Conservation (phyloP, 1,139 yeast genomes). For the Kodamaea derodonti region DNA sequence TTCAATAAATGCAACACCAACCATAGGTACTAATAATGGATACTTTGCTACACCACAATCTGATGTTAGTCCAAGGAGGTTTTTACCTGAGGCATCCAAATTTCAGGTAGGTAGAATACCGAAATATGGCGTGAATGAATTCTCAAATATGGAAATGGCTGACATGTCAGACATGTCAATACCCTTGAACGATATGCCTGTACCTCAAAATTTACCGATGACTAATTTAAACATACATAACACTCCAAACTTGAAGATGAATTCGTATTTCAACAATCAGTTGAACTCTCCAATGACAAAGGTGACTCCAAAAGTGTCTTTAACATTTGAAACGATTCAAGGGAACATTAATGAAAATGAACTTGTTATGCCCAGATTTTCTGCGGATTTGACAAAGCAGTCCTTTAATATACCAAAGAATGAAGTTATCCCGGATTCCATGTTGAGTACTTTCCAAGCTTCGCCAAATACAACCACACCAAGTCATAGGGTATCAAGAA, state of each 20-base stretch:
- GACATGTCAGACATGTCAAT: not conserved
- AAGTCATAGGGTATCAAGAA: not conserved
- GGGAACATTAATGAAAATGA: not conserved
- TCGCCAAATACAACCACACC: not conserved
- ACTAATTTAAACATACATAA: not conserved
- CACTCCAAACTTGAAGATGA: not conserved
- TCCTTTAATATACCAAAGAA: not conserved
- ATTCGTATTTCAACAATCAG: not conserved
- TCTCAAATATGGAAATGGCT: no score
- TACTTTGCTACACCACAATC: slow-evolving; percentile 7
- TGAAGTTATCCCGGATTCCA: not conserved
- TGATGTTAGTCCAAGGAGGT: slow-evolving; percentile 8
- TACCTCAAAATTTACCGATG: not conserved
- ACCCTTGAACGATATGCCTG: not conserved
- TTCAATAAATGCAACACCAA: slow-evolving; percentile 4
- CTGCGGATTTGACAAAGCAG: not conserved
- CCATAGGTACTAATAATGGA: not conserved
- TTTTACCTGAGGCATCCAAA: not conserved
- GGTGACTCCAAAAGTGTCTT: not conserved
- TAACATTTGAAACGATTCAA: not conserved
- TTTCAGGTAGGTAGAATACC: not conserved
- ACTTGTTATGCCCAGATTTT: not conserved
- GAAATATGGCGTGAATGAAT: no score
- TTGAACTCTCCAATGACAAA: not conserved
- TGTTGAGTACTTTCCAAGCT: not conserved